Evolutionary conservation across 2,329 filamentous ascomycete genomes (phyloP), one percentile per base, ranked within the genome.

Genomic region (Nigrograna mackinnonii): DNA sequence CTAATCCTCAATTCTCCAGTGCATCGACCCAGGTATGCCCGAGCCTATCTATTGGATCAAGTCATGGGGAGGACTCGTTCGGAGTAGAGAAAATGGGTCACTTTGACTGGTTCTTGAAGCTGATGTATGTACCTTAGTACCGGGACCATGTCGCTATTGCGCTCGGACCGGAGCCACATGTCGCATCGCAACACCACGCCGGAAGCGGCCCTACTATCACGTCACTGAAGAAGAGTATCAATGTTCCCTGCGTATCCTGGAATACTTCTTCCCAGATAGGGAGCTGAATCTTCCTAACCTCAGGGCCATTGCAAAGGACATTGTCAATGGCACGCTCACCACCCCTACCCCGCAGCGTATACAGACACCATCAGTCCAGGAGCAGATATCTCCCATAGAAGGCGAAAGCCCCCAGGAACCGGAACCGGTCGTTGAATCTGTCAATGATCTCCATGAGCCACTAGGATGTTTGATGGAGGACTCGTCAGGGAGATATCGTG

Each of bases 181-280:
- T 43, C 59, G 62, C 35, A 67, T 64, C 13, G 64, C 62, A 33
- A 66, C 63, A 18, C 64, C 64, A 33, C 56, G 66, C 32, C 48
- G 62, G 22, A 68, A 68, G 40, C 54, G 66, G 7, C 66, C 66
- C 5, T 68, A 66, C 45, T 68, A 68, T 44, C 66, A 68, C 58
- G 66, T 68, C 18, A 68, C 66, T 18, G 66, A 68, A 41, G 66
- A 68, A 37, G 66, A 68, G 42, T 68, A 68, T 28, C 63, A 66
- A 39, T 64, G 65, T 33, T 61, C 64, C 3, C 63, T 67, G 57
- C 58, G 61, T 20, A 68, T 68, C 35, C 50, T 68, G 6, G 62
- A 66, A 37, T 55, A 65, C 39, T 64, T 67, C 46, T 67, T 68
- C 33, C 66, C 63, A 11, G 64, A 64, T 11, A 58, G 57, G 35